Conservation (phyloP, 2,329 filamentous ascomycete genomes). For the Paecilomyces sp. region DNA sequence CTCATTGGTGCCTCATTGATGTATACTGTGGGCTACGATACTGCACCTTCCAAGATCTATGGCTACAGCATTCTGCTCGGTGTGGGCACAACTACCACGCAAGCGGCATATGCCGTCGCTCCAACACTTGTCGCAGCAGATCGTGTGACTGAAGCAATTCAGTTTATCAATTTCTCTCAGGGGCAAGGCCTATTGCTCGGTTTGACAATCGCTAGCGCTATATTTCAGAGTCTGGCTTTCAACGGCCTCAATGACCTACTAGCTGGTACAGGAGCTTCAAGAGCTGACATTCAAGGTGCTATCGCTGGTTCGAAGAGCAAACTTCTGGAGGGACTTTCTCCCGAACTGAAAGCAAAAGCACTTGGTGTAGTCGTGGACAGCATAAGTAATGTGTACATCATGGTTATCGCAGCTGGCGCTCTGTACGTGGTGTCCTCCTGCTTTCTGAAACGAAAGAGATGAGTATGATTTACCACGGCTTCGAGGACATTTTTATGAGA, state of each 20-base stretch:
- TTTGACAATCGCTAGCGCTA: conserved; percentile 29
- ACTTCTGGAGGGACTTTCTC: conserved; percentile 18
- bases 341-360: conserved; percentile 15
- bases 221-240: conserved; percentile 30
- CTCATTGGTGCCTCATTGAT: conserved; percentile 15
- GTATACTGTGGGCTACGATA: conserved; percentile 11
- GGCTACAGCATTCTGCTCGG: conserved; percentile 18
- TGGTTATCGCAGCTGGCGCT: conserved; percentile 22
- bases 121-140: conserved; percentile 6
- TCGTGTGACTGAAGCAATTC: conserved; percentile 15
- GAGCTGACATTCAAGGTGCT: conserved; percentile 19
- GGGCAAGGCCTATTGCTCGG: conserved; percentile 29
- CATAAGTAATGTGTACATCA: conserved; percentile 20
- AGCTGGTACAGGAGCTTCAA: conserved; percentile 15
- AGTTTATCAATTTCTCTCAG: conserved; percentile 34
- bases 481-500: no score
- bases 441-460: neutral
- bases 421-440: neutral
- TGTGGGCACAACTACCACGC: conserved; percentile 12
- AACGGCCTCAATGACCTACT: conserved; percentile 17
- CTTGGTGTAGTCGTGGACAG: conserved; percentile 20
- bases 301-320: conserved; percentile 24
- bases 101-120: conserved; percentile 13
- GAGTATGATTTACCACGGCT: neutral
- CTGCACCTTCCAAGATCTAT: conserved; percentile 14